These are phyloP conservation scores for Musa schizocarpa DNA, from an alignment of 176 grass and related monocot species.

Conservation along the genomic window DNA sequence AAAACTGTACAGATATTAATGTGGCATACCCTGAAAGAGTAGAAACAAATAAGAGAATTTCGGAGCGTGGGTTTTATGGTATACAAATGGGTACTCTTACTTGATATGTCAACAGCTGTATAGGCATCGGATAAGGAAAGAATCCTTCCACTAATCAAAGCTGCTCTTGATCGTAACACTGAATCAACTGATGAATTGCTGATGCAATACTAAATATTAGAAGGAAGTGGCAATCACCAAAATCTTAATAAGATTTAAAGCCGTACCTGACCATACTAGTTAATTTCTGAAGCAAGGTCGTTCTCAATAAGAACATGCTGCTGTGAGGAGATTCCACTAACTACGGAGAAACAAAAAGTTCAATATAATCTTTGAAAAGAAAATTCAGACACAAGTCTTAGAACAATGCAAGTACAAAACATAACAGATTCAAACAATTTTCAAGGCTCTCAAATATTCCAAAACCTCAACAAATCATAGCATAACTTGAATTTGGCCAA, in stretches of 20 bases:
- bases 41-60: background rate
- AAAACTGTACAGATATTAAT: background rate
- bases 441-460: too few relatives aligned
- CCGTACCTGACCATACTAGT: slow-evolving; percentile 64
- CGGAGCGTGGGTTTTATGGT: background rate
- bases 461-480: background rate
- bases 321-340: slow-evolving; percentile 70
- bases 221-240: background rate
- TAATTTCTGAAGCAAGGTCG: slow-evolving; percentile 70
- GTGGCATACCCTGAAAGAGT: background rate
- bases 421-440: too few relatives aligned
- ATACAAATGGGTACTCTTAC: slow-evolving; percentile 37
- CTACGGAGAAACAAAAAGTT: slow-evolving; percentile 30
- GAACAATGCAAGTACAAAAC: too few relatives aligned
- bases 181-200: slow-evolving; percentile 67
- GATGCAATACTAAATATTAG: slow-evolving; percentile 16
- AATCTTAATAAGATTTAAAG: background rate
- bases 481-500: background rate
- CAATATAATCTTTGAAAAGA: background rate
- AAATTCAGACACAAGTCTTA: too few relatives aligned
- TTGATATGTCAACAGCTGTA: slow-evolving; percentile 32
- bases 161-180: slow-evolving; percentile 68
- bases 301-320: slow-evolving; percentile 55
- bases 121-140: slow-evolving; percentile 66
- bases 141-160: slow-evolving; percentile 78